These are phyloP conservation scores for Kregervanrija fluxuum DNA, from an alignment of 805 yeast genomes.

Conservation along the genomic window DNA sequence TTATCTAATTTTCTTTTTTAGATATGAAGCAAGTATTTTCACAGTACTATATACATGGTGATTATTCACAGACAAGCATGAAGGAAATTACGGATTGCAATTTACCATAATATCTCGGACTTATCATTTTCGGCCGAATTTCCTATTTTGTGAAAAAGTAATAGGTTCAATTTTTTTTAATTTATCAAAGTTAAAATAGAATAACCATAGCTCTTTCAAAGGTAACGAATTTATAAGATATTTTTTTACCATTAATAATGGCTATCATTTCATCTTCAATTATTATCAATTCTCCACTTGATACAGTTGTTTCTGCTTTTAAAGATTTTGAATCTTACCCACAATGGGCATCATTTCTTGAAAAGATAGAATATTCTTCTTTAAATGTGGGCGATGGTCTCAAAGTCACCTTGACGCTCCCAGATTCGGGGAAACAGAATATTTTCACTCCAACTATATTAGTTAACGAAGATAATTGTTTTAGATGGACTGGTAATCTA, in stretches of 20 bases:
- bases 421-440: neutral
- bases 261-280: neutral
- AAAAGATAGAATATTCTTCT: neutral
- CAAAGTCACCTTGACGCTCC: neutral
- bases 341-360: neutral
- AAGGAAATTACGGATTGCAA: too few relatives aligned
- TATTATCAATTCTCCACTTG: neutral
- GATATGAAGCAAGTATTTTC: too few relatives aligned
- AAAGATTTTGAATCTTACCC: neutral
- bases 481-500: neutral
- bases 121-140: too few relatives aligned
- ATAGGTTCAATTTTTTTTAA: too few relatives aligned
- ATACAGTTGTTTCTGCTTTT: neutral
- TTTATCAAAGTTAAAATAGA: too few relatives aligned
- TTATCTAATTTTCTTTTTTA: too few relatives aligned
- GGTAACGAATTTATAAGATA: too few relatives aligned
- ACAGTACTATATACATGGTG: too few relatives aligned
- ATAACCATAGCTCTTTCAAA: too few relatives aligned
- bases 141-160: too few relatives aligned
- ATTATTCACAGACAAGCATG: too few relatives aligned
- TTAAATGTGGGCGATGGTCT: neutral
- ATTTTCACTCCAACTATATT: neutral
- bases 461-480: neutral
- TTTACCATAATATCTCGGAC: too few relatives aligned
- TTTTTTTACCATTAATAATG: neutral